Conservation (phyloP, 805 yeast species). For the Myxozyma mucilagina region DNA sequence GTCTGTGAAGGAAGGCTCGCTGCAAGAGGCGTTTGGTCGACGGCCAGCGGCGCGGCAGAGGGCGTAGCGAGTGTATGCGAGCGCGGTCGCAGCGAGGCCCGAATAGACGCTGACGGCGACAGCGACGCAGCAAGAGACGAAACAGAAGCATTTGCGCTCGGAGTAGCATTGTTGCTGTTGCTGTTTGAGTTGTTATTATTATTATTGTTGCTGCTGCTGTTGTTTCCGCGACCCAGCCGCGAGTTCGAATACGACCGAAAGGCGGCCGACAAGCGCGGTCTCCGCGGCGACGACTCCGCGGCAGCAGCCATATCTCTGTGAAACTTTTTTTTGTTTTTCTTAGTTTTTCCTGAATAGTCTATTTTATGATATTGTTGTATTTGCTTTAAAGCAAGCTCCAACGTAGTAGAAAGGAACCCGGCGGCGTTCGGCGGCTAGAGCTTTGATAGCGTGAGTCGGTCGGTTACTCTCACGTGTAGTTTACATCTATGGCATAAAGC, state of each 20-base stretch:
- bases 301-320: slow-evolving; percentile 19
- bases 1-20: slow-evolving; percentile 1
- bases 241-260: slow-evolving; percentile 32
- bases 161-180: neutral
- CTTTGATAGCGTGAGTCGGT: too few relatives aligned
- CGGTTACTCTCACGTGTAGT: too few relatives aligned
- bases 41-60: slow-evolving; percentile 12
- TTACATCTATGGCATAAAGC: too few relatives aligned
- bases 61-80: slow-evolving; percentile 20
- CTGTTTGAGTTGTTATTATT: neutral
- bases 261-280: slow-evolving; percentile 32
- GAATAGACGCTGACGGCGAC: neutral
- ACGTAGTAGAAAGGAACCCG: too few relatives aligned
- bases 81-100: slow-evolving; percentile 12
- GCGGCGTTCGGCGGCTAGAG: too few relatives aligned
- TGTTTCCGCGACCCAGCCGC: slow-evolving; percentile 15
- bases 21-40: slow-evolving; percentile 22
- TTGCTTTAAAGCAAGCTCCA: too few relatives aligned
- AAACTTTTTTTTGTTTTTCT: too few relatives aligned
- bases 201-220: neutral
- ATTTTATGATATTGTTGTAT: too few relatives aligned
- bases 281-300: slow-evolving; percentile 26
- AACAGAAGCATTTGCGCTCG: slow-evolving; percentile 1
- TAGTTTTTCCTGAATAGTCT: too few relatives aligned
- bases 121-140: slow-evolving; percentile 5